Percentiles rank a stretch among this genome's conserved stretches.
phyloP scores from a whole-genome alignment of 148 eudicot species.

The Fagopyrum homotropicum region DNA sequence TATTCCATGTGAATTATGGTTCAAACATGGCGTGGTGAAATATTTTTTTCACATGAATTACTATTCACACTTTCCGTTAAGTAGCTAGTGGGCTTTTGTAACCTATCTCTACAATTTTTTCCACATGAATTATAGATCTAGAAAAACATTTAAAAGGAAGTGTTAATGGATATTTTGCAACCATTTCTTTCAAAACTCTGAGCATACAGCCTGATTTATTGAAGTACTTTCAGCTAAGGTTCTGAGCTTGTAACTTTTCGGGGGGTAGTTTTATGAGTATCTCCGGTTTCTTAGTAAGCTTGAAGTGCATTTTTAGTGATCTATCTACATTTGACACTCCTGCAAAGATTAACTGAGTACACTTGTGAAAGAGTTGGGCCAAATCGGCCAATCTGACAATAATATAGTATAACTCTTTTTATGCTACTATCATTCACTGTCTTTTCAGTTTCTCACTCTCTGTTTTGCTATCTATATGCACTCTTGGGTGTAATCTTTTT shows the following conservation, averaged over 20 bases:
- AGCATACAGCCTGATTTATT: too few relatives aligned
- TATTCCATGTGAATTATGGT: not conserved
- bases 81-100: not conserved
- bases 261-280: not conserved
- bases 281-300: not conserved
- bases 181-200: not conserved
- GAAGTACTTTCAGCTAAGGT: not conserved
- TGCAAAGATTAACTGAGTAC: not conserved
- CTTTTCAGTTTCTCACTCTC: not conserved
- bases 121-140: too few relatives aligned
- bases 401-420: not conserved
- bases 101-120: not conserved
- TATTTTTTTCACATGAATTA: too few relatives aligned
- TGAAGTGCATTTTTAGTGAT: not conserved
- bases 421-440: not conserved
- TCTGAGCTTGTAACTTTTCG: not conserved
- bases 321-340: not conserved
- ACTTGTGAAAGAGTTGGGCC: not conserved
- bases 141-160: not conserved
- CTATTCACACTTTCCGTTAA: not conserved
- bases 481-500: not conserved
- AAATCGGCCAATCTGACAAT: not conserved
- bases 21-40: not conserved
- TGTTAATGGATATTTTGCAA: not conserved
- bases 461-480: not conserved